Evolutionary conservation across 208 protist genomes (phyloP).

Genomic region (Trypanosoma conorhini): DNA sequence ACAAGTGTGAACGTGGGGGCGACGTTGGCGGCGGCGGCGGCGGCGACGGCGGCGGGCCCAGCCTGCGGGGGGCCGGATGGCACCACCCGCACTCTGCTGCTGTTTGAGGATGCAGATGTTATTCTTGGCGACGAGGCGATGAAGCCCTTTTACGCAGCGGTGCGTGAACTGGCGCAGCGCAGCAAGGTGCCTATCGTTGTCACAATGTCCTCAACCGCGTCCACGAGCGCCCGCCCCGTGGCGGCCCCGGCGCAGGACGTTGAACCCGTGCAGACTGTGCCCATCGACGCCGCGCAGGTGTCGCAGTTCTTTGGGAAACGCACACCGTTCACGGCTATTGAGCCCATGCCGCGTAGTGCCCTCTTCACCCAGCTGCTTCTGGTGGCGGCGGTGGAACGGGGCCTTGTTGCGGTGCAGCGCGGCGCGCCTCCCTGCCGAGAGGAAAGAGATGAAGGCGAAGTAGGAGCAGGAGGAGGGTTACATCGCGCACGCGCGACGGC

Average conservation of each 20-base stretch:
- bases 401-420: conserved; percentile 29
- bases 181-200: conserved; percentile 84
- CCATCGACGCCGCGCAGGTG: conserved; percentile 35
- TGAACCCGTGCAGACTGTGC: conserved; percentile 12
- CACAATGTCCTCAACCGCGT: conserved; percentile 50
- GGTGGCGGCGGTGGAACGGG: conserved; percentile 61
- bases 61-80: conserved; percentile 2
- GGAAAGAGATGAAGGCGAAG: background rate
- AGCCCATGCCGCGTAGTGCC: conserved; percentile 41
- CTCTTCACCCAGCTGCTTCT: conserved; percentile 66
- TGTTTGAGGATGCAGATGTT: conserved; percentile 86
- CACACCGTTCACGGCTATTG: conserved; percentile 68
- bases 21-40: background rate
- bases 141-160: conserved; percentile 71
- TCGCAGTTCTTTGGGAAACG: conserved; percentile 66
- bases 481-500: background rate
- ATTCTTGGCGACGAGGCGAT: conserved; percentile 72
- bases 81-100: conserved; percentile 45
- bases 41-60: background rate
- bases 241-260: background rate
- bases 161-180: conserved; percentile 68
- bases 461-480: background rate
- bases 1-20: background rate
- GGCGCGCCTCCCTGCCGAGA: background rate
- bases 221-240: background rate